A percentile compares a stretch with the other conserved stretches of the same genome.
phyloP scores from a whole-genome alignment of 495 filamentous ascomycete species.

The Geopyxis carbonaria region DNA sequence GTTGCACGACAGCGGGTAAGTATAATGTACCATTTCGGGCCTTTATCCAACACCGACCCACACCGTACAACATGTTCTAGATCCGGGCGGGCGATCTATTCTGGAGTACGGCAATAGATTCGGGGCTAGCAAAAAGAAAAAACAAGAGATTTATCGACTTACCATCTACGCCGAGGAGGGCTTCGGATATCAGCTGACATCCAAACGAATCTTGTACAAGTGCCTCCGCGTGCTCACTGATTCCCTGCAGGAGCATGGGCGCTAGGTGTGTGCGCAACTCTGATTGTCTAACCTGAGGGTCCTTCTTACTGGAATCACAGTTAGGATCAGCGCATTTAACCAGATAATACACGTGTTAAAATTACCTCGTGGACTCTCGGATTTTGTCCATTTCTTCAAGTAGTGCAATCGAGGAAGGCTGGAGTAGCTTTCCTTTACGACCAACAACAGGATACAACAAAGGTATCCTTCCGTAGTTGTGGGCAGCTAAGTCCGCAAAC shows the following conservation, averaged over 20 bases:
- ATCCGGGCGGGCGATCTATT: no score
- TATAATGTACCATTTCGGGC: no score
- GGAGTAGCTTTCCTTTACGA: constrained; percentile 51
- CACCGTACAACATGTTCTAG: no score
- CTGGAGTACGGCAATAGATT: no score
- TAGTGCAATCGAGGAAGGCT: constrained; percentile 42
- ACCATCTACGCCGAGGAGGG: constrained; percentile 53
- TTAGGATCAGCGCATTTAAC: not conserved
- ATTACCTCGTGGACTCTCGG: constrained; percentile 42
- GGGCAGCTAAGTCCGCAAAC: constrained; percentile 12
- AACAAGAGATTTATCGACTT: constrained; percentile 4
- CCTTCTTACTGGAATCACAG: constrained; percentile 77
- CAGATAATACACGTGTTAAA: constrained; percentile 1
- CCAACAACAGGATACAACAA: constrained; percentile 72
- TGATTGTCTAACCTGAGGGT: constrained; percentile 50
- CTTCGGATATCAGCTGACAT: constrained; percentile 69
- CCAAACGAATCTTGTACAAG: constrained; percentile 63
- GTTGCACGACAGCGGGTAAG: not conserved
- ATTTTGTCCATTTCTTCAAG: constrained; percentile 59
- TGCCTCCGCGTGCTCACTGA: constrained; percentile 46
- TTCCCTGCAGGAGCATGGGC: constrained; percentile 48
- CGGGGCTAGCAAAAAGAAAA: not conserved
- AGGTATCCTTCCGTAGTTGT: constrained; percentile 45
- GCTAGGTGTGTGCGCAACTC: constrained; percentile 59
- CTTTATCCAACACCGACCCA: no score